These are phyloP conservation scores for Fraxinus baroniana DNA, from an alignment of 305 asterid genomes.

Conservation along the genomic window DNA sequence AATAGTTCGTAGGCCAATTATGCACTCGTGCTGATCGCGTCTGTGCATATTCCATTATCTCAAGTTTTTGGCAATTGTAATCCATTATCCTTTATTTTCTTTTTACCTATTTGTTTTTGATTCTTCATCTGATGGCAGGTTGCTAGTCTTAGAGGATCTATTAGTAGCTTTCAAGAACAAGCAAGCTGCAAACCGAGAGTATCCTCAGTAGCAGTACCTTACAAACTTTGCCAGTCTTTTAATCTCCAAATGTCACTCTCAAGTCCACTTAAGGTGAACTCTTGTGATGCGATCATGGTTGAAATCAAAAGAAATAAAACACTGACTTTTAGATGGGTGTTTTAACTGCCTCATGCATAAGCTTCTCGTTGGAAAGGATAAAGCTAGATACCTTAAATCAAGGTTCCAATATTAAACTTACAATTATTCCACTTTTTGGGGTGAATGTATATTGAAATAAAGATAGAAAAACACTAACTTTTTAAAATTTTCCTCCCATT, in stretches of 20 bases:
- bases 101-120: conserved; percentile 4
- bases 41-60: neutral
- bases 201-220: conserved; percentile 63
- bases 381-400: neutral
- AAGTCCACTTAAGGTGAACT: conserved; percentile 80
- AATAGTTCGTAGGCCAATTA: neutral
- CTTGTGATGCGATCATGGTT: neutral
- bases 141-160: conserved; percentile 92
- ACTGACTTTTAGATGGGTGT: neutral
- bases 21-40: neutral
- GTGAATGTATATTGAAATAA: neutral
- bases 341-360: neutral
- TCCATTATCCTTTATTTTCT: neutral
- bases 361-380: conserved; percentile 16
- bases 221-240: conserved; percentile 81
- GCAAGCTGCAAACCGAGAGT: conserved; percentile 81
- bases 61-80: neutral
- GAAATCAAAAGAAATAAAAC: neutral
- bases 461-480: neutral
- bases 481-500: neutral
- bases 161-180: conserved; percentile 98
- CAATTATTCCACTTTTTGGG: neutral
- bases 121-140: conserved; percentile 50
- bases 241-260: conserved; percentile 70
- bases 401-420: neutral